Percentiles rank a stretch among this genome's conserved stretches.
phyloP scores from a whole-genome alignment of 805 yeast species.

The Hanseniaspora mollemarum region DNA sequence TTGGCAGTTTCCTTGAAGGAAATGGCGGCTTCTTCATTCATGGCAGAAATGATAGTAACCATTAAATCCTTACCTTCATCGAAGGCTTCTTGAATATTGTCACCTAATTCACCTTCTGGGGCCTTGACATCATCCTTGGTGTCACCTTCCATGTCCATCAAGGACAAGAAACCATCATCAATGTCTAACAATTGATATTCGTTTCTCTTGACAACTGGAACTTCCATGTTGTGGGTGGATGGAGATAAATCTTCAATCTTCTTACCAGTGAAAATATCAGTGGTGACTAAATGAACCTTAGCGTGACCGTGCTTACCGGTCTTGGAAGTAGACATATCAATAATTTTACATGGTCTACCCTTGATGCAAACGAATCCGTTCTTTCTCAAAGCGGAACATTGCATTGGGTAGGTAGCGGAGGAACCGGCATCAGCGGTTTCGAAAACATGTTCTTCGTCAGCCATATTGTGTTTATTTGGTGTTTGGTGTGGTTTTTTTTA shows the following conservation, averaged over 20 bases:
- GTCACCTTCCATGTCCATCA: constrained; percentile 95
- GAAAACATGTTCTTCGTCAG: constrained; percentile 67
- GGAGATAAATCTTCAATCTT: constrained; percentile 99
- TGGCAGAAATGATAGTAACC: constrained; percentile 93
- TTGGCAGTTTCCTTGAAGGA: constrained; percentile 98
- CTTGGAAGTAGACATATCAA: constrained; percentile 99
- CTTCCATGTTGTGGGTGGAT: constrained; percentile 99
- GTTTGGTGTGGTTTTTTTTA: too few species aligned
- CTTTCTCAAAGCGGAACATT: constrained; percentile 99
- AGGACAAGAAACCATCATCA: constrained; percentile 93
- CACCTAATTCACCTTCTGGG: constrained; percentile 98
- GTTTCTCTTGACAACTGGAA: constrained; percentile 90
- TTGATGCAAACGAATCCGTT: constrained; percentile 98
- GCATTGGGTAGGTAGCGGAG: constrained; percentile 96
- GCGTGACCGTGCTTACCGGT: constrained; percentile 99
- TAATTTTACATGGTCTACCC: constrained; percentile 99
- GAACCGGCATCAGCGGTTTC: constrained; percentile 99
- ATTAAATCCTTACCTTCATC: constrained; percentile 97
- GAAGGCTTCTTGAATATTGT: constrained; percentile 78
- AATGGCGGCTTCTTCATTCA: constrained; percentile 99
- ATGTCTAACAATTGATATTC: constrained; percentile 96
- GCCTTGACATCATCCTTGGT: constrained; percentile 98
- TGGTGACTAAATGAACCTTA: constrained; percentile 98
- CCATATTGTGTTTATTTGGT: constrained; percentile 23
- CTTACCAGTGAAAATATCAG: constrained; percentile 97